Evolutionary conservation across 768 basidiomycete genomes (phyloP).

Genomic region (Auricularia auricula-judae): DNA sequence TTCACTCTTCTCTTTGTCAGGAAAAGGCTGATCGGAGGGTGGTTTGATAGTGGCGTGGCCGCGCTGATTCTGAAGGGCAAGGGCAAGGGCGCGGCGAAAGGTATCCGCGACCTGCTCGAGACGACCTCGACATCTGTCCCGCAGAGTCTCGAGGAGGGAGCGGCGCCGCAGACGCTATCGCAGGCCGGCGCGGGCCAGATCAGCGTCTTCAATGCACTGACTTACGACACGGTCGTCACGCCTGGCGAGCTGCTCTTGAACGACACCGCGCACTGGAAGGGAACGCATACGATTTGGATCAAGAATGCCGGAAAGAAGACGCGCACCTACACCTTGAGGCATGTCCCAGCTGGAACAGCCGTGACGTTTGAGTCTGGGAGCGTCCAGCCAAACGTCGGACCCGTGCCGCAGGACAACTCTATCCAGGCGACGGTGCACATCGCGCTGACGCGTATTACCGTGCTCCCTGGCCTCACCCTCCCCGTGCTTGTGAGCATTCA

Average conservation of each 20-base stretch:
- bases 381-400: constrained; percentile 2
- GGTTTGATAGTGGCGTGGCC: constrained; percentile 4
- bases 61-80: constrained; percentile 11
- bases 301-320: constrained; percentile 1
- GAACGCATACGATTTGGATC: constrained; percentile 2
- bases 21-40: neutral
- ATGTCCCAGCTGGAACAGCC: constrained; percentile 20
- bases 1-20: no score
- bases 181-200: constrained; percentile 15
- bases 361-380: constrained; percentile 11
- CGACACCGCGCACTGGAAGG: constrained; percentile 24
- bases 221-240: constrained; percentile 17
- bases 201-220: constrained; percentile 24
- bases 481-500: neutral
- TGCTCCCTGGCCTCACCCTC: constrained; percentile 13
- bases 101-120: constrained; percentile 8
- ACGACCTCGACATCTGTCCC: constrained; percentile 7
- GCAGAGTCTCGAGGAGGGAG: constrained; percentile 2
- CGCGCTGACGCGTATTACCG: constrained; percentile 7
- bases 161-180: constrained; percentile 8
- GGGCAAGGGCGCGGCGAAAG: constrained; percentile 3
- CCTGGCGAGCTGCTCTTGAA: constrained; percentile 26
- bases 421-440: constrained; percentile 6
- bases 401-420: constrained; percentile 4
- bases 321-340: constrained; percentile 13